Percentiles rank a stretch among this genome's conserved stretches.
Conservation (phyloP, 352 stramenopile genomes). For the Phytopythium oedochilum region DNA sequence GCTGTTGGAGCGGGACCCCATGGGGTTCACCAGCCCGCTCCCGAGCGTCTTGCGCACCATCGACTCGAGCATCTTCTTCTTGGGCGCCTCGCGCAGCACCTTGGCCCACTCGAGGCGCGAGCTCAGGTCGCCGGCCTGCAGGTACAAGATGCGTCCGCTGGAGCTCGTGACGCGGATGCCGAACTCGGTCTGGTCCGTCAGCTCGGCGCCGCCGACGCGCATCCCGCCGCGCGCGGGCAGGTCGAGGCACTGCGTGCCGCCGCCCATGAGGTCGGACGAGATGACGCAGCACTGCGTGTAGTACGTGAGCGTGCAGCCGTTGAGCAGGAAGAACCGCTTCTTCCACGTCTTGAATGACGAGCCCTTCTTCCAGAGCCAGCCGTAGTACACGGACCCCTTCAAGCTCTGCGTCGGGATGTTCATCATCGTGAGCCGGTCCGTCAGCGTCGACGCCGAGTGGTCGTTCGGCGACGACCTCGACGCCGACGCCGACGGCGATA, state of each 20-base stretch:
- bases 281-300: slow-evolving; percentile 72
- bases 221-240: slow-evolving; percentile 48
- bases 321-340: slow-evolving; percentile 72
- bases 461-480: not conserved
- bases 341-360: slow-evolving; percentile 79
- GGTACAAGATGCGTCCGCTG: slow-evolving; percentile 48
- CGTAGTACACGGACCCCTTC: slow-evolving; percentile 54
- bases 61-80: slow-evolving; percentile 20
- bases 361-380: slow-evolving; percentile 75
- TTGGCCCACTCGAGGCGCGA: slow-evolving; percentile 48
- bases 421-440: slow-evolving; percentile 56
- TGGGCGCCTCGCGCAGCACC: slow-evolving; percentile 42
- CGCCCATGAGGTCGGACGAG: slow-evolving; percentile 40
- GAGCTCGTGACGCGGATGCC: slow-evolving; percentile 57
- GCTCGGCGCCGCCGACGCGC: slow-evolving; percentile 35
- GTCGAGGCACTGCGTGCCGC: slow-evolving; percentile 51
- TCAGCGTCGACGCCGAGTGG: slow-evolving; percentile 20
- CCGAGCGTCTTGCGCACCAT: slow-evolving; percentile 31
- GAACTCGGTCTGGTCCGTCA: slow-evolving; percentile 48
- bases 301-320: slow-evolving; percentile 63
- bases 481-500: not conserved
- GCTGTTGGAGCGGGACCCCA: not conserved
- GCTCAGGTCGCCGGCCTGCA: slow-evolving; percentile 47
- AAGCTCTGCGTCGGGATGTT: slow-evolving; percentile 61
- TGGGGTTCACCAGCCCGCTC: slow-evolving; percentile 31